Conservation (phyloP, 495 filamentous ascomycete genomes). For the Neurospora tetraspora region DNA sequence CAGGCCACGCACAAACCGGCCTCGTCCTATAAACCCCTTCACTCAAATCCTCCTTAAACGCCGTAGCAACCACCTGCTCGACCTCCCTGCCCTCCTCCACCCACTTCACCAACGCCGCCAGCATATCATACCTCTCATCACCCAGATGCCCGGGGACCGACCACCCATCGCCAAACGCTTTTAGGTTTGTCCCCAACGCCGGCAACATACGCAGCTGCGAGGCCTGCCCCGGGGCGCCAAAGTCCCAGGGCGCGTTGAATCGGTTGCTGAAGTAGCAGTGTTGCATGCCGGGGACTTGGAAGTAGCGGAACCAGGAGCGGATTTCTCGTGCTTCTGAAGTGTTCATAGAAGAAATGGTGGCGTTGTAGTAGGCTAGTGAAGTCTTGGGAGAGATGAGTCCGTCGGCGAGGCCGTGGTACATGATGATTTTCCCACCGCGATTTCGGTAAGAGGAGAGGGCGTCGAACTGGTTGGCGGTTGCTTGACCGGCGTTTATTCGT, state of each 20-base stretch:
- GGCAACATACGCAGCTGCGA: slow-evolving; percentile 11
- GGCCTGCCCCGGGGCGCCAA: slow-evolving; percentile 27
- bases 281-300: slow-evolving; percentile 36
- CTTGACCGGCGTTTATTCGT: slow-evolving; percentile 23
- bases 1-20: slow-evolving; percentile 33
- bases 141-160: slow-evolving; percentile 17
- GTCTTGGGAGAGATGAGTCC: slow-evolving; percentile 35
- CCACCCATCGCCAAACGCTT: slow-evolving; percentile 23
- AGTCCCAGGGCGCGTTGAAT: slow-evolving; percentile 36
- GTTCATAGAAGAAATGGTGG: slow-evolving; percentile 9
- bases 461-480: slow-evolving; percentile 34
- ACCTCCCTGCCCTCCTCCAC: slow-evolving; percentile 37
- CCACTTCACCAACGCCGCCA: slow-evolving; percentile 44
- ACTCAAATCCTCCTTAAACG: slow-evolving; percentile 25
- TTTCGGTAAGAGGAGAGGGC: slow-evolving; percentile 35
- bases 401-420: slow-evolving; percentile 49
- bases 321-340: not conserved
- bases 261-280: slow-evolving; percentile 31
- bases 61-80: slow-evolving; percentile 35
- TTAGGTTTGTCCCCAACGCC: slow-evolving; percentile 6
- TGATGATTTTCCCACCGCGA: slow-evolving; percentile 43
- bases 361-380: slow-evolving; percentile 36
- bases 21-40: slow-evolving; percentile 17
- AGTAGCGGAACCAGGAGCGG: slow-evolving; percentile 32
- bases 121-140: slow-evolving; percentile 34